These are phyloP conservation scores for Coniochaeta sp. DNA, from an alignment of 2,329 filamentous ascomycete species.

Conservation along the genomic window DNA sequence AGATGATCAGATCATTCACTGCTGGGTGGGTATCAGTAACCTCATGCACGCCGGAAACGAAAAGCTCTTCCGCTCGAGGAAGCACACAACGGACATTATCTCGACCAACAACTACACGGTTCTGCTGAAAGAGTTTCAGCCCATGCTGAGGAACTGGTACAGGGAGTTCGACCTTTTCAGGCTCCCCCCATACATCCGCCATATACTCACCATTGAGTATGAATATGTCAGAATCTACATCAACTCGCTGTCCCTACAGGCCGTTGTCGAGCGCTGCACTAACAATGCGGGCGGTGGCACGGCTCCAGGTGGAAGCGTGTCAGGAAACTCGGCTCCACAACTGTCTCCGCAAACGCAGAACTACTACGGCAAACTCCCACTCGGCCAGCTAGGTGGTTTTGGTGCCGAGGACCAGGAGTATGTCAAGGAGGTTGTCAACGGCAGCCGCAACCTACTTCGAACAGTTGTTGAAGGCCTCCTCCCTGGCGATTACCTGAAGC, in stretches of 20 bases:
- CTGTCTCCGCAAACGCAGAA: conserved; percentile 58
- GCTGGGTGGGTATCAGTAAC: conserved; percentile 89
- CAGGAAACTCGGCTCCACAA: conserved; percentile 23
- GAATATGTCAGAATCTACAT: conserved; percentile 93
- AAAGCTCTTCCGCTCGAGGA: conserved; percentile 76
- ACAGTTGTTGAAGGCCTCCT: conserved; percentile 71
- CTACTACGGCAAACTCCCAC: conserved; percentile 56
- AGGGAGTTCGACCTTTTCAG: conserved; percentile 73
- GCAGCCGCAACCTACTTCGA: conserved; percentile 66
- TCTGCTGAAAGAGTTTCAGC: conserved; percentile 73
- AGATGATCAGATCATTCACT: conserved; percentile 68
- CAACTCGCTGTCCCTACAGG: conserved; percentile 89
- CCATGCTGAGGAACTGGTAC: conserved; percentile 71
- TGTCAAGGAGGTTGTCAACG: conserved; percentile 69
- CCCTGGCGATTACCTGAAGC: conserved; percentile 69
- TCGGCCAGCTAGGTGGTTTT: conserved; percentile 57
- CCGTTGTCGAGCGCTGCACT: conserved; percentile 87
- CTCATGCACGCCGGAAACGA: conserved; percentile 90
- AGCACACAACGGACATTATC: conserved; percentile 84
- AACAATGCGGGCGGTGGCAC: conserved; percentile 52
- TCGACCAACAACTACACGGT: conserved; percentile 77
- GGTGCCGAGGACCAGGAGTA: conserved; percentile 63
- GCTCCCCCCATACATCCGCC: conserved; percentile 56
- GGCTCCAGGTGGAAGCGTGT: conserved; percentile 23
- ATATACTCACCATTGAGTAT: conserved; percentile 88